phyloP scores from a whole-genome alignment of 164 flowering plant genomes.

The Nymphaea colorata region DNA sequence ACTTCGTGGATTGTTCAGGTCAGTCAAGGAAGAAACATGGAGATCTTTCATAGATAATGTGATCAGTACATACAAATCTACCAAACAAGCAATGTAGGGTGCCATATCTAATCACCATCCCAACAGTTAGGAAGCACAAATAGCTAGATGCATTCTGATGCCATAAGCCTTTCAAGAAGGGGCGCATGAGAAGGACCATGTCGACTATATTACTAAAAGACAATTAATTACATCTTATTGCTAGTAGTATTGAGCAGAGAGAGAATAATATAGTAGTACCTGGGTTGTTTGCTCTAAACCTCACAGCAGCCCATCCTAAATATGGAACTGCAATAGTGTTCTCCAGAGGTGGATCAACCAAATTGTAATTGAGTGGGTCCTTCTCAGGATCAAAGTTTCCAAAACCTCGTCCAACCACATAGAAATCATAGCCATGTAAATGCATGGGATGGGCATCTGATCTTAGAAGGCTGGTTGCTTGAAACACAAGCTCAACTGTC shows the following conservation, averaged over 20 bases:
- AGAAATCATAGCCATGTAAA: constrained; percentile 24
- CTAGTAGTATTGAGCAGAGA: not conserved
- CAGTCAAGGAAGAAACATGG: too few relatives aligned
- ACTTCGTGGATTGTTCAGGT: too few relatives aligned
- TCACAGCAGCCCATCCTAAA: constrained; percentile 29
- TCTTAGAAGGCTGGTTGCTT: constrained; percentile 8
- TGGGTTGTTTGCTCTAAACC: constrained; percentile 11
- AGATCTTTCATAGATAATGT: too few relatives aligned
- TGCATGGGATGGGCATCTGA: constrained; percentile 15
- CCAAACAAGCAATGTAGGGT: too few relatives aligned
- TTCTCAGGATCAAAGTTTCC: constrained; percentile 21
- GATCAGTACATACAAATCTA: too few relatives aligned
- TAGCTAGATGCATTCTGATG: too few relatives aligned
- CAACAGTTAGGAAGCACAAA: too few relatives aligned
- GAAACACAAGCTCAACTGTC: constrained; percentile 13
- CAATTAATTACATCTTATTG: too few relatives aligned
- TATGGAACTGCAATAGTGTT: constrained; percentile 19
- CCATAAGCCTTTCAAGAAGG: too few relatives aligned
- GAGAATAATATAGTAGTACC: not conserved
- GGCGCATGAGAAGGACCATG: too few relatives aligned
- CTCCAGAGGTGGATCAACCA: constrained; percentile 22
- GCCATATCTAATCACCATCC: too few relatives aligned
- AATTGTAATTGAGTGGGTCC: constrained; percentile 23
- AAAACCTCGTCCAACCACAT: constrained; percentile 24
- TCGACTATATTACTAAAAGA: too few relatives aligned